Evolutionary conservation across 192 early-diverging fungal species (phyloP).

Genomic region (Chytriomyces hyalinus): DNA sequence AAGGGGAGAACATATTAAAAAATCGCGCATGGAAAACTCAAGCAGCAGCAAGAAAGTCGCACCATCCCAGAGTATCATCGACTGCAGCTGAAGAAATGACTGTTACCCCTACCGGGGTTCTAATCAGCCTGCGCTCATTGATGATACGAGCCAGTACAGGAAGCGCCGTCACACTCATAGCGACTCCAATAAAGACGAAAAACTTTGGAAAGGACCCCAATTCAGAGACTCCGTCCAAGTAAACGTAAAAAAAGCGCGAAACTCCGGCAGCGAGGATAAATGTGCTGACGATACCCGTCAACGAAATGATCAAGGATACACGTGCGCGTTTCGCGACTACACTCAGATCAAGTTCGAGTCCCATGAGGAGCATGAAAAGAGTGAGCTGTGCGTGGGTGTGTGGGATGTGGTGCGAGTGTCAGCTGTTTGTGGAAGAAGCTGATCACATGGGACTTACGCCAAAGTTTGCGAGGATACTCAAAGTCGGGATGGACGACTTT

Average conservation of each 20-base stretch:
- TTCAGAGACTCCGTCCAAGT: slow-evolving; percentile 27
- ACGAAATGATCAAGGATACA: slow-evolving; percentile 59
- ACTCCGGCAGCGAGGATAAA: slow-evolving; percentile 80
- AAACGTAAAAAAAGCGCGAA: slow-evolving; percentile 51
- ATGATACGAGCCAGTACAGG: slow-evolving; percentile 94
- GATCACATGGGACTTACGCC: slow-evolving; percentile 83
- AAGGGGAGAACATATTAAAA: slow-evolving; percentile 36
- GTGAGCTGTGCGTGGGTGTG: slow-evolving; percentile 16
- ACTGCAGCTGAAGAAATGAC: slow-evolving; percentile 84
- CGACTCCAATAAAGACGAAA: slow-evolving; percentile 87
- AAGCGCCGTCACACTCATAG: slow-evolving; percentile 92
- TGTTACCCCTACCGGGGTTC: slow-evolving; percentile 79
- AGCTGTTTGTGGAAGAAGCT: slow-evolving; percentile 25
- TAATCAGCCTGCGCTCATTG: slow-evolving; percentile 79
- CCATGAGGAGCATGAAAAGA: too few species aligned
- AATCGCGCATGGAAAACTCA: not conserved
- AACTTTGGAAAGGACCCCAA: slow-evolving; percentile 57
- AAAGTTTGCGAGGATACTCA: slow-evolving; percentile 84
- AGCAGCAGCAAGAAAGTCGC: slow-evolving; percentile 33
- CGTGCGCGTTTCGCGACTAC: too few species aligned
- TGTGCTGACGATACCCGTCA: slow-evolving; percentile 82
- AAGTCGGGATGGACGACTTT: slow-evolving; percentile 39
- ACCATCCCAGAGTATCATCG: slow-evolving; percentile 91
- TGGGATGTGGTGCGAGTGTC: not conserved
- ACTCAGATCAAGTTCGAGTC: too few species aligned